A percentile compares a stretch with the other conserved stretches of the same genome.
Evolutionary conservation across 176 grass and related monocot species (phyloP).

Genomic region (Cymbopogon citratus): DNA sequence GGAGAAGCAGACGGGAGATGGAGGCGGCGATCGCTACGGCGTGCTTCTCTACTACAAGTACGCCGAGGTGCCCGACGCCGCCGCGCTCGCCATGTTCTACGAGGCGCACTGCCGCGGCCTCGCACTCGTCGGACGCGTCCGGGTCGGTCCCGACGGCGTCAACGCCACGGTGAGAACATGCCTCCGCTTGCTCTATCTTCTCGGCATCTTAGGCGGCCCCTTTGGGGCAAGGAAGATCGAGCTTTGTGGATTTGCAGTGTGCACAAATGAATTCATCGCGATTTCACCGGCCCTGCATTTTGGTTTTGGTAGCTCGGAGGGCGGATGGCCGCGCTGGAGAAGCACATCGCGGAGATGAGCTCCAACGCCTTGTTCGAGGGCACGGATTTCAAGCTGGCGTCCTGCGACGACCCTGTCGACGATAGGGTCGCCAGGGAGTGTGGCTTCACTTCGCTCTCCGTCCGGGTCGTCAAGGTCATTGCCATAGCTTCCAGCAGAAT

Average conservation of each 20-base stretch:
- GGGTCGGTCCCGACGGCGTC: constrained; percentile 76
- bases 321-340: constrained; percentile 68
- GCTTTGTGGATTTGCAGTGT: background rate
- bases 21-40: constrained; percentile 14
- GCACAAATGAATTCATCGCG: background rate
- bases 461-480: constrained; percentile 72
- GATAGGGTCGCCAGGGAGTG: constrained; percentile 64
- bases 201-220: background rate
- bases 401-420: constrained; percentile 59
- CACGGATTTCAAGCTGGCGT: constrained; percentile 88
- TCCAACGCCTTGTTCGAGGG: constrained; percentile 53
- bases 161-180: constrained; percentile 62
- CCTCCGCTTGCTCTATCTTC: background rate
- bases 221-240: background rate
- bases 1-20: background rate
- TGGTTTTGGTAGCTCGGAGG: constrained; percentile 62
- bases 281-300: background rate
- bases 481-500: background rate
- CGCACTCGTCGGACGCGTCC: constrained; percentile 76
- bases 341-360: constrained; percentile 70
- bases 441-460: constrained; percentile 74
- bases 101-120: constrained; percentile 50
- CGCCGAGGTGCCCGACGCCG: constrained; percentile 51
- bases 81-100: constrained; percentile 61
- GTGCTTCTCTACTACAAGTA: constrained; percentile 98